phyloP scores from a whole-genome alignment of 306 rosid genomes.

The Cyclanthera cordifolia region DNA sequence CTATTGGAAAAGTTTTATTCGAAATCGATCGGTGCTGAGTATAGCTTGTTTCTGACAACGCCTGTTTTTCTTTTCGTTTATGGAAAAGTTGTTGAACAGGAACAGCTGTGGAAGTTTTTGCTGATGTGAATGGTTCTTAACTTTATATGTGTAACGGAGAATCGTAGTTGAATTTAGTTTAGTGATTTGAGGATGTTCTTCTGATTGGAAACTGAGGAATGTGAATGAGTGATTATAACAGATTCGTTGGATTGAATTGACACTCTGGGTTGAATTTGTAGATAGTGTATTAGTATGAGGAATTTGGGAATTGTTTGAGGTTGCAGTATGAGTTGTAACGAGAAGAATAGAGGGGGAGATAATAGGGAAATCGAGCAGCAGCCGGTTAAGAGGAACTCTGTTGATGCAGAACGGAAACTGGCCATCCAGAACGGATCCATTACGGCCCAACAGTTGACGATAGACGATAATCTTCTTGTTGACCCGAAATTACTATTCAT shows the following conservation, averaged over 20 bases:
- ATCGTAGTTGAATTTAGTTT: slow-evolving; percentile 19
- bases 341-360: slow-evolving; percentile 31
- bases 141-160: slow-evolving; percentile 2
- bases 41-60: neutral
- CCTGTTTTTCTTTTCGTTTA: slow-evolving; percentile 7
- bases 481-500: slow-evolving; percentile 78
- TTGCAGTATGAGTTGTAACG: slow-evolving; percentile 70
- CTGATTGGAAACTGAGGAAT: slow-evolving; percentile 16
- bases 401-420: slow-evolving; percentile 25
- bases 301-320: slow-evolving; percentile 55
- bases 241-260: too few species aligned
- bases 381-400: slow-evolving; percentile 24
- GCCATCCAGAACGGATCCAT: slow-evolving; percentile 41
- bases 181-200: slow-evolving; percentile 15
- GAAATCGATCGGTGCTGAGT: slow-evolving; percentile 18
- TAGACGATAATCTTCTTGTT: slow-evolving; percentile 76
- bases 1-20: neutral
- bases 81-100: neutral
- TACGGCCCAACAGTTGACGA: slow-evolving; percentile 34
- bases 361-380: slow-evolving; percentile 30
- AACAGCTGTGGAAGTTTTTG: neutral
- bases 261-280: slow-evolving; percentile 9
- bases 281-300: slow-evolving; percentile 30
- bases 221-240: neutral
- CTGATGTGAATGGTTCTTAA: slow-evolving; percentile 25